Conservation (phyloP, 139 green algal genomes). For the Tetratostichococcus sp. region DNA sequence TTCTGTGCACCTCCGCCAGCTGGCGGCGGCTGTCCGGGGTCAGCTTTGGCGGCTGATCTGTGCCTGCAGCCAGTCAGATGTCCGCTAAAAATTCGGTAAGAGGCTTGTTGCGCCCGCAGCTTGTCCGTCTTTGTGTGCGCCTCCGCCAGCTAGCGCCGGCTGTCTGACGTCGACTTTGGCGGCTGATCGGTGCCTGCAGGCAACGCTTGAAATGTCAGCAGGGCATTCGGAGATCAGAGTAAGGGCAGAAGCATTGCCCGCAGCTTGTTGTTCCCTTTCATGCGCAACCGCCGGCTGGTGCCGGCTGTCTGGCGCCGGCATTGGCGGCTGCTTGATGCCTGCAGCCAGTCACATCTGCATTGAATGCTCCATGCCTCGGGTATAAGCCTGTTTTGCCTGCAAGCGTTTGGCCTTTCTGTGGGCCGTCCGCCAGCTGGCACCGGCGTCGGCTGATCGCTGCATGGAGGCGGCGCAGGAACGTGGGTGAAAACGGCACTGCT, state of each 20-base stretch:
- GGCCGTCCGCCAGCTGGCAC: too few relatives aligned
- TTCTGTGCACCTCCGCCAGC: background rate
- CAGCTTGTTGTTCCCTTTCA: background rate
- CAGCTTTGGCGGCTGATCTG: background rate
- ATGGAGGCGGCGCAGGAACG: too few relatives aligned
- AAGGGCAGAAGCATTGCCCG: too few relatives aligned
- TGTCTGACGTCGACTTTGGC: background rate
- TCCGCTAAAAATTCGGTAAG: background rate
- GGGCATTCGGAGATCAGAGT: too few relatives aligned
- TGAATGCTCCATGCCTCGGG: too few relatives aligned
- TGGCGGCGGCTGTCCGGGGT: background rate
- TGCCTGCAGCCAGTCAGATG: background rate
- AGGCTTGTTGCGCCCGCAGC: background rate
- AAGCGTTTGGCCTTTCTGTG: too few relatives aligned
- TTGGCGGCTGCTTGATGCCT: background rate
- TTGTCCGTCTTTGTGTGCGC: background rate
- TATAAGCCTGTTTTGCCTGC: too few relatives aligned
- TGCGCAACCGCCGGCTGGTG: background rate
- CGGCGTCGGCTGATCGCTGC: too few relatives aligned
- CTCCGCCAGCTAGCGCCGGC: background rate
- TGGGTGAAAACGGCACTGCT: too few relatives aligned
- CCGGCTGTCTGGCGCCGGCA: background rate
- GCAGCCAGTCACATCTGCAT: too few relatives aligned
- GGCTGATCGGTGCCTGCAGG: background rate
- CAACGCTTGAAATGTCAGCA: background rate